phyloP scores from a whole-genome alignment of 139 green algal species.

The Coccomyxa sp. region DNA sequence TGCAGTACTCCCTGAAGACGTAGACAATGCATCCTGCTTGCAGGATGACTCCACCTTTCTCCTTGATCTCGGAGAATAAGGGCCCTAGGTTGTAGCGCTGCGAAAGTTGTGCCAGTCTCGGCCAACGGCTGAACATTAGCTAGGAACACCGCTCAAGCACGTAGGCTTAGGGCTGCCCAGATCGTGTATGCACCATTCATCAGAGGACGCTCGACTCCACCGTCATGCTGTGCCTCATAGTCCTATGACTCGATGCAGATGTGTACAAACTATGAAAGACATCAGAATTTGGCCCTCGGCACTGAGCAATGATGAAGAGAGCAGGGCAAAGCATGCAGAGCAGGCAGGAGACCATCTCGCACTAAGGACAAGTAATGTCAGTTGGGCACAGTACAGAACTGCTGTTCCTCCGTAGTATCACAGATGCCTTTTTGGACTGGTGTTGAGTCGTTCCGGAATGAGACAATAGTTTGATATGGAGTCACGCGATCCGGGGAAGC shows the following conservation, averaged over 20 bases:
- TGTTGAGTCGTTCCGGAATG: not conserved
- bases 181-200: not conserved
- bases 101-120: not conserved
- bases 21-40: conserved; percentile 16
- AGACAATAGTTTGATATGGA: not conserved
- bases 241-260: not conserved
- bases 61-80: not conserved
- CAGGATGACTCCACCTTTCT: conserved; percentile 3
- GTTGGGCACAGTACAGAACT: not conserved
- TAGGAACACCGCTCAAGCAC: not conserved
- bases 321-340: not conserved
- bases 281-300: not conserved
- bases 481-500: not conserved
- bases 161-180: not conserved
- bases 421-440: not conserved
- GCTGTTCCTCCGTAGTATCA: not conserved
- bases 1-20: conserved; percentile 42
- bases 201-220: not conserved
- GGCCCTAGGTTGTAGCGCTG: not conserved
- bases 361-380: not conserved
- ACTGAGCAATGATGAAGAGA: not conserved
- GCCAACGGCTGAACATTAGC: not conserved
- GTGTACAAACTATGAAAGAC: not conserved
- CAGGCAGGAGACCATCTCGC: not conserved
- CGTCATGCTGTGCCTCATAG: not conserved